Evolutionary conservation across 1,139 yeast genomes (phyloP).

Genomic region (Torulaspora globosa): DNA sequence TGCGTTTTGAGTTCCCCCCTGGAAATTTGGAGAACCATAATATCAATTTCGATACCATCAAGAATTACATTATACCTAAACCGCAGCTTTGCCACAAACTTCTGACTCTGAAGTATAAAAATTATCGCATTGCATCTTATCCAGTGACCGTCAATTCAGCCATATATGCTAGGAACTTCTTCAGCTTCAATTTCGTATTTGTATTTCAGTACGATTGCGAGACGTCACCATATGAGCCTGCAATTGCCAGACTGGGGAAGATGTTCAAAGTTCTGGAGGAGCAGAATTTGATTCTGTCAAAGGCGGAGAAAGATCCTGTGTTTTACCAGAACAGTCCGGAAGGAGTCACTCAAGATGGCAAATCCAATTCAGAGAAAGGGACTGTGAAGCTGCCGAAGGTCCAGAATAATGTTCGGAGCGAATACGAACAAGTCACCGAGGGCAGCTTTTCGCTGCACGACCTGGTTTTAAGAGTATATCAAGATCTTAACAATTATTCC

Average conservation of each 20-base stretch:
- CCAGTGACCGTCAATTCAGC: conserved; percentile 79
- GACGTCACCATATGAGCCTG: conserved; percentile 79
- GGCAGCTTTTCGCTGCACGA: conserved; percentile 65
- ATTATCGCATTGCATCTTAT: conserved; percentile 76
- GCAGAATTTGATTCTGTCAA: conserved; percentile 73
- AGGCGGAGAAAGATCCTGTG: conserved; percentile 38
- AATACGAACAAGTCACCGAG: conserved; percentile 26
- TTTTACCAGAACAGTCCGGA: conserved; percentile 30
- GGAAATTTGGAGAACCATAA: conserved; percentile 47
- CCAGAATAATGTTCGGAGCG: conserved; percentile 17
- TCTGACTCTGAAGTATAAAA: conserved; percentile 66
- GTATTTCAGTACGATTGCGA: conserved; percentile 83
- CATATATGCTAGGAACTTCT: conserved; percentile 82
- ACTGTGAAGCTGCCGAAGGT: conserved; percentile 9
- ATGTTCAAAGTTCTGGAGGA: conserved; percentile 91
- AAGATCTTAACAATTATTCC: conserved; percentile 88
- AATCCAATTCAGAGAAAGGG: conserved; percentile 9
- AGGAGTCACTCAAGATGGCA: conserved; percentile 12
- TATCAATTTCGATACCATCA: conserved; percentile 79
- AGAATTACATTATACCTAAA: conserved; percentile 89
- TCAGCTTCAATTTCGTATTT: conserved; percentile 88
- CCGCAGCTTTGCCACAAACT: conserved; percentile 83
- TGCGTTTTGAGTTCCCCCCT: conserved; percentile 86
- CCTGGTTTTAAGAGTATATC: conserved; percentile 80
- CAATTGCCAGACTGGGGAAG: conserved; percentile 75